Evolutionary conservation across 148 eudicot genomes (phyloP).

Genomic region (Oxyria digyna): DNA sequence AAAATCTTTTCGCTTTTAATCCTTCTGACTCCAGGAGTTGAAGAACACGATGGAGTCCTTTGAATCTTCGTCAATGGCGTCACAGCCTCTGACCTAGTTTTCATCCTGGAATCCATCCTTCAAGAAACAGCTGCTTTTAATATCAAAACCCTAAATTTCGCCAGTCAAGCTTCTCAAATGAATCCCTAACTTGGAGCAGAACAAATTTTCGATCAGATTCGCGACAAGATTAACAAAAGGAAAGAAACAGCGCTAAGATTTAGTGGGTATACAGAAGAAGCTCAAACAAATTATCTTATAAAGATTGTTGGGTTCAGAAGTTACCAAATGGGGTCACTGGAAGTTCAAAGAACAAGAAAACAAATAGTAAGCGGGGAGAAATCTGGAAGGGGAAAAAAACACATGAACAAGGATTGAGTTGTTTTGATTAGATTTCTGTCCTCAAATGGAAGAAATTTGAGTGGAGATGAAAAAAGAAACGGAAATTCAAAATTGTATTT

Average conservation of each 20-base stretch:
- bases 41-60: constrained; percentile 25
- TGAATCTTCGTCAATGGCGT: constrained; percentile 70
- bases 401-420: not conserved
- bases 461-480: not conserved
- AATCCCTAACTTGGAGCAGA: not conserved
- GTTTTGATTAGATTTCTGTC: not conserved
- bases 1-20: constrained; percentile 73
- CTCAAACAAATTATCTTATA: not conserved
- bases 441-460: not conserved
- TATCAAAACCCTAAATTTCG: not conserved
- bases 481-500: no score
- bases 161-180: not conserved
- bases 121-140: not conserved
- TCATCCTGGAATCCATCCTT: not conserved
- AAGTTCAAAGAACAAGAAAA: constrained; percentile 1
- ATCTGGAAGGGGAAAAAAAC: not conserved
- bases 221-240: not conserved
- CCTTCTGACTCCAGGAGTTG: constrained; percentile 58
- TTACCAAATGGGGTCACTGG: not conserved
- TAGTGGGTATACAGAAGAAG: not conserved
- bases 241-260: not conserved
- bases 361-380: not conserved
- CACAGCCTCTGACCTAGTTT: constrained; percentile 18
- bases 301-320: constrained; percentile 3
- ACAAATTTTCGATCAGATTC: not conserved